Percentiles rank a stretch among this genome's conserved stretches.
These are phyloP conservation scores for Pneumocystis wakefieldiae DNA, from an alignment of 1,139 yeast genomes.

Conservation along the genomic window DNA sequence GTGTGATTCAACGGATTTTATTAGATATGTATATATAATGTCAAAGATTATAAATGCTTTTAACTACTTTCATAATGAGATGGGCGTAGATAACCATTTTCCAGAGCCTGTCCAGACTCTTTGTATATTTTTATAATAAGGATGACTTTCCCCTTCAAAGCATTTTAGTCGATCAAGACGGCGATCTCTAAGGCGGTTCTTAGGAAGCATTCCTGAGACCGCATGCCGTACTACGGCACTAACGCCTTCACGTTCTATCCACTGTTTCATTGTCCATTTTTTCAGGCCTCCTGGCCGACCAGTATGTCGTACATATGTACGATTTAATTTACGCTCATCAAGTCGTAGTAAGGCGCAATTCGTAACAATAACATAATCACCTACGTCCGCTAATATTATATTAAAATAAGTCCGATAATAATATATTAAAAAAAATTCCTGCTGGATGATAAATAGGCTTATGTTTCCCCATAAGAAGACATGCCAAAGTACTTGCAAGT, in stretches of 20 bases:
- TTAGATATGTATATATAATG: too few relatives aligned
- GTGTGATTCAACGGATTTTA: too few relatives aligned
- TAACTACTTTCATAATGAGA: too few relatives aligned
- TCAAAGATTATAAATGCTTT: too few relatives aligned
- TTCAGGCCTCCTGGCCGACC: not conserved
- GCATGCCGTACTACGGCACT: slow-evolving; percentile 72
- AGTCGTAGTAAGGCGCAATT: slow-evolving; percentile 69
- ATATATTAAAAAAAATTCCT: slow-evolving; percentile 17
- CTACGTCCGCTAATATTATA: slow-evolving; percentile 47
- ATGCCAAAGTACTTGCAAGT: slow-evolving; percentile 75
- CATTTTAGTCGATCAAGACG: slow-evolving; percentile 75
- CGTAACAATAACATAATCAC: slow-evolving; percentile 93
- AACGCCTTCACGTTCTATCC: slow-evolving; percentile 68
- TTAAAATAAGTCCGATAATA: slow-evolving; percentile 18
- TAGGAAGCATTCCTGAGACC: slow-evolving; percentile 92
- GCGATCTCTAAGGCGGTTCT: slow-evolving; percentile 63
- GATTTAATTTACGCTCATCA: slow-evolving; percentile 69
- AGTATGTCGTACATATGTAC: slow-evolving; percentile 16
- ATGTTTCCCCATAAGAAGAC: slow-evolving; percentile 85
- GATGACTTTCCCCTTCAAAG: slow-evolving; percentile 77
- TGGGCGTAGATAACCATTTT: not conserved
- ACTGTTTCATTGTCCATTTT: slow-evolving; percentile 49
- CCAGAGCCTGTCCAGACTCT: not conserved
- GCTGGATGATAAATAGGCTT: slow-evolving; percentile 70
- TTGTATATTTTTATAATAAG: slow-evolving; percentile 50